Percentiles rank a stretch among this genome's conserved stretches.
These are phyloP conservation scores for Centaurea solstitialis DNA, from an alignment of 129 eudicot species.

Conservation along the genomic window DNA sequence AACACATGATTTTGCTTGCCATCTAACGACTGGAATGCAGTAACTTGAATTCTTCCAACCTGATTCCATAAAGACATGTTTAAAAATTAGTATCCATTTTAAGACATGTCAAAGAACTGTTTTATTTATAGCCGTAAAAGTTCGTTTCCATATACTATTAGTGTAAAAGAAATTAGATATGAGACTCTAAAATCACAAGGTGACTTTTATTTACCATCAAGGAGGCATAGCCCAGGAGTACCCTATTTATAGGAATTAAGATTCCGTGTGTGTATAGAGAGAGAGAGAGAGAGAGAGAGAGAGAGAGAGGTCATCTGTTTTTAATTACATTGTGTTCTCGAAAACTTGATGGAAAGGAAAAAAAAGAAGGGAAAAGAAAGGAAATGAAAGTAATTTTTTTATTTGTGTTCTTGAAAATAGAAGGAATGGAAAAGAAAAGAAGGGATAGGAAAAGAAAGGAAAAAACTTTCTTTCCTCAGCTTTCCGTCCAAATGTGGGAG, in stretches of 20 bases:
- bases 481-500: no score
- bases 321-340: no score
- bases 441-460: no score
- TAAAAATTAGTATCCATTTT: not conserved
- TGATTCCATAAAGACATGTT: constrained; percentile 29
- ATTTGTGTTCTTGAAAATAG: no score
- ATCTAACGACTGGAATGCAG: constrained; percentile 93
- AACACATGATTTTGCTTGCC: constrained; percentile 66
- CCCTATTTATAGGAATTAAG: not conserved
- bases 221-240: not conserved
- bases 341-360: no score
- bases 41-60: constrained; percentile 99
- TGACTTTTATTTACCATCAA: not conserved
- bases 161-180: constrained; percentile 4
- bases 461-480: no score
- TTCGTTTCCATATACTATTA: not conserved
- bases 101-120: not conserved
- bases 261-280: no score
- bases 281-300: not conserved
- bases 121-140: constrained; percentile 22
- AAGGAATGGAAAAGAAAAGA: no score
- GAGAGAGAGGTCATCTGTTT: not conserved
- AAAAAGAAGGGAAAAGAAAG: no score
- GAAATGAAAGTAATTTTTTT: no score
- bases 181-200: not conserved